These are phyloP conservation scores for Heliamphora exappendiculata DNA, from an alignment of 148 eudicot genomes.

Conservation along the genomic window DNA sequence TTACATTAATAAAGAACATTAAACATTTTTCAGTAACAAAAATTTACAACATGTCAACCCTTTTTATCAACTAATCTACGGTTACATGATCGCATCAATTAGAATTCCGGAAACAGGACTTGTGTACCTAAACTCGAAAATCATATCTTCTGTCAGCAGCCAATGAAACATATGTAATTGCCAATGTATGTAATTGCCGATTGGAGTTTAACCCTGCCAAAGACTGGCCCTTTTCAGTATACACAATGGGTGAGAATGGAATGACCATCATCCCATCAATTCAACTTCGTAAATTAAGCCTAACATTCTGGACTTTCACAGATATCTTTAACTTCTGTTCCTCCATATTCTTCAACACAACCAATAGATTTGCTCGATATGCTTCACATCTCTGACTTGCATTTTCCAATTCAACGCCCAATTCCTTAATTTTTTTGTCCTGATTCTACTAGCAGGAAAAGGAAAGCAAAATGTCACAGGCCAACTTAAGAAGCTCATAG, in stretches of 20 bases:
- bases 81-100: background rate
- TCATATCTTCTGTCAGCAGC: conserved; percentile 2
- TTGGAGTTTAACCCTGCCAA: background rate
- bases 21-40: background rate
- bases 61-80: conserved; percentile 1
- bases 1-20: background rate
- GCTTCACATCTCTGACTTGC: conserved; percentile 17
- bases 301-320: conserved; percentile 19
- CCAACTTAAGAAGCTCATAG: background rate
- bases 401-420: conserved; percentile 13
- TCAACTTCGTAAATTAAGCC: conserved; percentile 8
- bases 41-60: background rate
- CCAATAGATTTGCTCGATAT: conserved; percentile 17
- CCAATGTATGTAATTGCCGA: background rate
- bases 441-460: conserved; percentile 8
- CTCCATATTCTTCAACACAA: conserved; percentile 13
- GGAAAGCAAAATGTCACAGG: background rate
- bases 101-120: background rate
- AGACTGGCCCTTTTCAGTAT: background rate
- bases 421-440: conserved; percentile 14
- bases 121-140: background rate
- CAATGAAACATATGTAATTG: background rate
- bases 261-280: background rate
- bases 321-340: conserved; percentile 20
- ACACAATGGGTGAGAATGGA: background rate